These are phyloP conservation scores for Carex pumila DNA, from an alignment of 176 grass and related monocot species.

Conservation along the genomic window DNA sequence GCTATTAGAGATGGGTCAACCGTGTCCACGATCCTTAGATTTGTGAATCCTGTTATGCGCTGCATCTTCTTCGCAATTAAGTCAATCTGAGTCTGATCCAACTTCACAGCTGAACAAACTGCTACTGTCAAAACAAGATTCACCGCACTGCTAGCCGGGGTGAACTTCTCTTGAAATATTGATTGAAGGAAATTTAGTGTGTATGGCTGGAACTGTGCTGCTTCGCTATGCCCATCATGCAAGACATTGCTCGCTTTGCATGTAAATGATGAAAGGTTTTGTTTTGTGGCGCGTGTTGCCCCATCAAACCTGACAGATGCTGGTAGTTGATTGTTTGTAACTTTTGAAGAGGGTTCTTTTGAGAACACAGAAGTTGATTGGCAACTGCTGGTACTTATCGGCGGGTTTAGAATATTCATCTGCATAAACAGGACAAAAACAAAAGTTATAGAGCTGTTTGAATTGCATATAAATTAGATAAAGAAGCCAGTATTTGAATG, in stretches of 20 bases:
- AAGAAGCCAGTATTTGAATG: neutral
- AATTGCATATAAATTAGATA: neutral
- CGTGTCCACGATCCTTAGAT: conserved; percentile 56
- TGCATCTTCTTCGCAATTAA: conserved; percentile 92
- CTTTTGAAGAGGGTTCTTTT: conserved; percentile 2
- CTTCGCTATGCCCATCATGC: neutral
- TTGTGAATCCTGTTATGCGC: conserved; percentile 65
- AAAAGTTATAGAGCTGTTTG: neutral
- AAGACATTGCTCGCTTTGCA: conserved; percentile 25
- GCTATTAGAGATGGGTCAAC: conserved; percentile 75
- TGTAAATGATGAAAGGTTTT: conserved; percentile 34
- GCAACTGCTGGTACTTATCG: conserved; percentile 37
- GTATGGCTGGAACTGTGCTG: conserved; percentile 40
- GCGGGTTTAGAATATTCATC: conserved; percentile 83
- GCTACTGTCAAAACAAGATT: conserved; percentile 48
- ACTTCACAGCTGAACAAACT: conserved; percentile 69
- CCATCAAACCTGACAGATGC: conserved; percentile 37
- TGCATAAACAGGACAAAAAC: conserved; percentile 6
- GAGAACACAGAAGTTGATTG: conserved; percentile 34
- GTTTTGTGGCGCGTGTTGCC: conserved; percentile 24
- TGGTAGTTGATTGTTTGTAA: conserved; percentile 10
- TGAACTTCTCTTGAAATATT: conserved; percentile 33
- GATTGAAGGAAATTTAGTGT: conserved; percentile 58
- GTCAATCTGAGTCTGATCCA: conserved; percentile 60
- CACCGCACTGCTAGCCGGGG: neutral